Evolutionary conservation across 2,329 filamentous ascomycete species (phyloP).

Genomic region (Dactylellina sp.): DNA sequence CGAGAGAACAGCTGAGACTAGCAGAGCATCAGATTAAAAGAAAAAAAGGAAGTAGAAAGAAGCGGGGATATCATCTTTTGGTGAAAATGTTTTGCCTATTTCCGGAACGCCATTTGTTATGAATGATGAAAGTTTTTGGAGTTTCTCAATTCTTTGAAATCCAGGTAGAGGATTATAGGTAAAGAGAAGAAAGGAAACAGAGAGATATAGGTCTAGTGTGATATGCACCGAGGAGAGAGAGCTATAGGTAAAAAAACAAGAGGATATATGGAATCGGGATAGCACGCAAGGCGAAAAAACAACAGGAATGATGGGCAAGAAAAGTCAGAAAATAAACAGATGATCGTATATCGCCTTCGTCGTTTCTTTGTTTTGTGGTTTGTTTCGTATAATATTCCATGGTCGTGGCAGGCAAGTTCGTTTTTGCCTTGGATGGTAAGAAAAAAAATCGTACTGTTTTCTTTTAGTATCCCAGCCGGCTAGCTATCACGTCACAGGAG

Average conservation of each 20-base stretch:
- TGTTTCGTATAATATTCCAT: slow-evolving; percentile 6
- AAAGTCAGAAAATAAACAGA: not conserved
- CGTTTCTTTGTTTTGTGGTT: not conserved
- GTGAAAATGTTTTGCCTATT: slow-evolving; percentile 45
- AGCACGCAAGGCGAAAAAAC: slow-evolving; percentile 5
- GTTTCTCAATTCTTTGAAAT: slow-evolving; percentile 5
- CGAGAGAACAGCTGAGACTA: slow-evolving; percentile 11
- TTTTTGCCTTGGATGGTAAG: slow-evolving; percentile 26
- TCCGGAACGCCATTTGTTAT: slow-evolving; percentile 42
- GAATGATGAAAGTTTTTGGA: slow-evolving; percentile 36
- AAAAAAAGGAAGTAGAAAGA: slow-evolving; percentile 8
- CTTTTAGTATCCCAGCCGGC: slow-evolving; percentile 35
- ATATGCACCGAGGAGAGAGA: slow-evolving; percentile 64
- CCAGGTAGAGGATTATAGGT: slow-evolving; percentile 7
- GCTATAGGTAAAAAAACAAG: slow-evolving; percentile 8
- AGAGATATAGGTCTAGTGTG: not conserved
- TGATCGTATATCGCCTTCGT: slow-evolving; percentile 14
- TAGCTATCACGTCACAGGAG: slow-evolving; percentile 53
- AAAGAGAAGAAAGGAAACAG: slow-evolving; percentile 1
- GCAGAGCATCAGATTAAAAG: not conserved
- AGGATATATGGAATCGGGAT: not conserved
- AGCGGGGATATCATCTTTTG: slow-evolving; percentile 46
- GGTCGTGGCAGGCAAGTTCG: slow-evolving; percentile 44
- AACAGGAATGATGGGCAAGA: slow-evolving; percentile 3
- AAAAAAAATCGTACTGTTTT: not conserved